These are phyloP conservation scores for Yamagishiella unicocca DNA, from an alignment of 139 green algal species.

Conservation along the genomic window DNA sequence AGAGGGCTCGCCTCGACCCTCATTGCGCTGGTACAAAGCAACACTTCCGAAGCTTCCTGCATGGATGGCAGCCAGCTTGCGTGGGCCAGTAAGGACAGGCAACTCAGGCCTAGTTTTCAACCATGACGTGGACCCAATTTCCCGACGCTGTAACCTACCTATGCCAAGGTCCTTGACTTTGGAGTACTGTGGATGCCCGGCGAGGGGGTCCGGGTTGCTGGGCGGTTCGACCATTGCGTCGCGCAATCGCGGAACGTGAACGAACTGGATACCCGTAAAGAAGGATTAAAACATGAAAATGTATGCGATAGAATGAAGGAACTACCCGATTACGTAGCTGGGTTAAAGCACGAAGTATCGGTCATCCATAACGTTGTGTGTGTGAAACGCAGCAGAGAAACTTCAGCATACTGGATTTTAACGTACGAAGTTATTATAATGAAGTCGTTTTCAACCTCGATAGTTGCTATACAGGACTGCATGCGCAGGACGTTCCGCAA, in stretches of 20 bases:
- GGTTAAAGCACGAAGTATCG: neutral
- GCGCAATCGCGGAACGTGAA: neutral
- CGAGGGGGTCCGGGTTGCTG: constrained; percentile 13
- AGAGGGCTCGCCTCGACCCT: neutral
- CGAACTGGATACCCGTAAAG: neutral
- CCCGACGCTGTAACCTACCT: neutral
- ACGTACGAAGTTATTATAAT: neutral
- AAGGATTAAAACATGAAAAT: neutral
- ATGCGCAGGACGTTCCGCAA: too few species aligned
- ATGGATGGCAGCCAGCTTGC: neutral
- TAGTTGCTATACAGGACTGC: too few species aligned
- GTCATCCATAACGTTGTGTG: neutral
- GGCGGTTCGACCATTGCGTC: neutral
- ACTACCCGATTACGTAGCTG: neutral
- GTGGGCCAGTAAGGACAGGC: neutral
- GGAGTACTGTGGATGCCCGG: neutral
- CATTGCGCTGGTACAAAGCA: constrained; percentile 18
- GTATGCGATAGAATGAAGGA: neutral
- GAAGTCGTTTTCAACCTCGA: neutral
- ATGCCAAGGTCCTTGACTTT: constrained; percentile 39
- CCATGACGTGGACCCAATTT: neutral
- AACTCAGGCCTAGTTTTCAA: neutral
- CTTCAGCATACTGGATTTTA: neutral
- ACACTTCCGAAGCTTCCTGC: constrained; percentile 45
- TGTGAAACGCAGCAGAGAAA: neutral